Percentiles rank a stretch among this genome's conserved stretches.
phyloP scores from a whole-genome alignment of 495 filamentous ascomycete species.

The Xylaria castorea region DNA sequence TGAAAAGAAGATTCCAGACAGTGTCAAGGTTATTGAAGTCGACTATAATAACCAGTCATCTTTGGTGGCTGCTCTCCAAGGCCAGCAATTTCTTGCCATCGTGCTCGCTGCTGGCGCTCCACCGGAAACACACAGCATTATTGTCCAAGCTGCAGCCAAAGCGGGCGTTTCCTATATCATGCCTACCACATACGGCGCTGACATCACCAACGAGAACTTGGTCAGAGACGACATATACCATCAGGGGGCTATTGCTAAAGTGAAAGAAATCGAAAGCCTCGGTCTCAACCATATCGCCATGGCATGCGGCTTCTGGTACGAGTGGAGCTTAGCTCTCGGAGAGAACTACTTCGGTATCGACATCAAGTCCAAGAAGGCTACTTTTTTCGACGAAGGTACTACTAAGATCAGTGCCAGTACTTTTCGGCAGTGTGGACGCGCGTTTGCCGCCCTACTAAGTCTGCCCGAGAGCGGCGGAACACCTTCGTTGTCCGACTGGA shows the following conservation, averaged over 20 bases:
- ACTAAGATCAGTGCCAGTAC: conserved; percentile 39
- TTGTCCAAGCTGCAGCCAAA: conserved; percentile 62
- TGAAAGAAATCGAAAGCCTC: conserved; percentile 7
- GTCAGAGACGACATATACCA: neutral
- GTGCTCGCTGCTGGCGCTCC: conserved; percentile 43
- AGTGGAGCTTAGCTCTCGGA: conserved; percentile 38
- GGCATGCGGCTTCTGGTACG: conserved; percentile 48
- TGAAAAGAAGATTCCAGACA: conserved; percentile 38
- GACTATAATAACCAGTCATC: conserved; percentile 49
- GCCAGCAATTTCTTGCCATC: conserved; percentile 61
- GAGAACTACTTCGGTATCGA: conserved; percentile 30
- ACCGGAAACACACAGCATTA: conserved; percentile 29
- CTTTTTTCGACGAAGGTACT: conserved; percentile 33
- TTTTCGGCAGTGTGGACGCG: conserved; percentile 42
- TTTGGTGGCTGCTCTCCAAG: conserved; percentile 50
- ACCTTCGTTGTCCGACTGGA: conserved; percentile 36
- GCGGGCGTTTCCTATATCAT: conserved; percentile 64
- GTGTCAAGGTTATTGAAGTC: conserved; percentile 42
- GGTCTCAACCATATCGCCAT: conserved; percentile 51
- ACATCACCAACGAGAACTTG: conserved; percentile 31
- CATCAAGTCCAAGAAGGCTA: conserved; percentile 32
- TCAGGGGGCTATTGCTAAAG: conserved; percentile 1
- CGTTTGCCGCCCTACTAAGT: conserved; percentile 40
- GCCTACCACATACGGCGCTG: conserved; percentile 60
- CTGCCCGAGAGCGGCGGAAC: conserved; percentile 30